Percentiles rank a stretch among this genome's conserved stretches.
phyloP scores from a whole-genome alignment of 352 stramenopile genomes.

The Pythium graminicola region DNA sequence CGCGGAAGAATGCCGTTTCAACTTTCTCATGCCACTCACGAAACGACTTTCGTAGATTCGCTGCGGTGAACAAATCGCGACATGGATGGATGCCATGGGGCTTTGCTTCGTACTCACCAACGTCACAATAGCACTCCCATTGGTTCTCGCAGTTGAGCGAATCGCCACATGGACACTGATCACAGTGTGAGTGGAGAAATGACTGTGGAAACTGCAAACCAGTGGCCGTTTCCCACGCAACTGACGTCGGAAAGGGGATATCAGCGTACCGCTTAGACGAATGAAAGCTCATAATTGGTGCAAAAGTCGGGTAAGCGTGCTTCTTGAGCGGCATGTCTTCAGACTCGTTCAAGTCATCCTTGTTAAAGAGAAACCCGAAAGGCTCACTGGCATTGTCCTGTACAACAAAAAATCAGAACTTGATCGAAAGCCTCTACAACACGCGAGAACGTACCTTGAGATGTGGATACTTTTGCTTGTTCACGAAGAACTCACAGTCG shows the following conservation, averaged over 20 bases:
- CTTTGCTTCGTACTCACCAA: conserved; percentile 49
- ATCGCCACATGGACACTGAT: conserved; percentile 62
- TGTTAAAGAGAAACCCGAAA: conserved; percentile 98
- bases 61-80: conserved; percentile 95
- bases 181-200: conserved; percentile 85
- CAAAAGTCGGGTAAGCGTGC: conserved; percentile 90
- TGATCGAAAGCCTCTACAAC: neutral
- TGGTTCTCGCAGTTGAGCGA: conserved; percentile 64
- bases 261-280: conserved; percentile 90
- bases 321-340: conserved; percentile 91
- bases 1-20: conserved; percentile 97
- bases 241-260: conserved; percentile 96
- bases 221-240: conserved; percentile 92
- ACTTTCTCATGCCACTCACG: conserved; percentile 95
- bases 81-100: conserved; percentile 51
- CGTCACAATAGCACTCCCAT: conserved; percentile 75
- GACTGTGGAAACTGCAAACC: conserved; percentile 89
- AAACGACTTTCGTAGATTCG: conserved; percentile 96
- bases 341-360: conserved; percentile 92
- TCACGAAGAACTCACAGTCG: conserved; percentile 99
- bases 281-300: conserved; percentile 98
- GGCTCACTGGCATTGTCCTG: conserved; percentile 93
- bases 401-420: no score
- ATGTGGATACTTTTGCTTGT: conserved; percentile 98
- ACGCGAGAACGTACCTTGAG: conserved; percentile 80